These are phyloP conservation scores for Saprolegnia diclina DNA, from an alignment of 352 stramenopile genomes.

Conservation along the genomic window DNA sequence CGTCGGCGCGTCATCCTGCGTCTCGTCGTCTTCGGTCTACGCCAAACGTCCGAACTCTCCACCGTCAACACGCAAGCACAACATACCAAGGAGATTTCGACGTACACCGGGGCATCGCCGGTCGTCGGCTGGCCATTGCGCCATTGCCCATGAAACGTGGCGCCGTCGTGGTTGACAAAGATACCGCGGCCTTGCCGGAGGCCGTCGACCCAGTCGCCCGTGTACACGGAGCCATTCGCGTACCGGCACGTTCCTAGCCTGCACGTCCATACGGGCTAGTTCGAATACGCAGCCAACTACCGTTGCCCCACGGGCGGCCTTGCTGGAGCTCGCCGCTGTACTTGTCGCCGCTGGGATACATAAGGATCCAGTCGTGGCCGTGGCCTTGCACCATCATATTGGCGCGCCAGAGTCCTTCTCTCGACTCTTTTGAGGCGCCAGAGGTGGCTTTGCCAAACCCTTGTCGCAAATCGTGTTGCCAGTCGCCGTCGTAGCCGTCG, in stretches of 20 bases:
- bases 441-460: conserved; percentile 56
- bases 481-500: conserved; percentile 65
- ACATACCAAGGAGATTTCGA: conserved; percentile 46
- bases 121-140: conserved; percentile 50
- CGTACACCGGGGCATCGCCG: conserved; percentile 34
- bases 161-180: conserved; percentile 50
- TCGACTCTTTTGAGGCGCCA: conserved; percentile 48
- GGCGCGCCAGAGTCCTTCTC: conserved; percentile 63
- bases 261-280: no score
- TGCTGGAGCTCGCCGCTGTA: conserved; percentile 55
- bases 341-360: conserved; percentile 71
- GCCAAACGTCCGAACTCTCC: background rate
- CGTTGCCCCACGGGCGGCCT: conserved; percentile 54
- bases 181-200: conserved; percentile 71
- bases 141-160: conserved; percentile 68
- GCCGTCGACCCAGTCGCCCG: conserved; percentile 72
- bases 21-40: background rate
- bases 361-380: conserved; percentile 49
- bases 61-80: background rate
- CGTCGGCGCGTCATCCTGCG: conserved; percentile 4
- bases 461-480: conserved; percentile 65
- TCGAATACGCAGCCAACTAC: no score
- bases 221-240: conserved; percentile 86
- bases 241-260: conserved; percentile 80
- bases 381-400: conserved; percentile 46